Conservation (phyloP, 495 filamentous ascomycete species). For the Trichoderma orchidacearum region DNA sequence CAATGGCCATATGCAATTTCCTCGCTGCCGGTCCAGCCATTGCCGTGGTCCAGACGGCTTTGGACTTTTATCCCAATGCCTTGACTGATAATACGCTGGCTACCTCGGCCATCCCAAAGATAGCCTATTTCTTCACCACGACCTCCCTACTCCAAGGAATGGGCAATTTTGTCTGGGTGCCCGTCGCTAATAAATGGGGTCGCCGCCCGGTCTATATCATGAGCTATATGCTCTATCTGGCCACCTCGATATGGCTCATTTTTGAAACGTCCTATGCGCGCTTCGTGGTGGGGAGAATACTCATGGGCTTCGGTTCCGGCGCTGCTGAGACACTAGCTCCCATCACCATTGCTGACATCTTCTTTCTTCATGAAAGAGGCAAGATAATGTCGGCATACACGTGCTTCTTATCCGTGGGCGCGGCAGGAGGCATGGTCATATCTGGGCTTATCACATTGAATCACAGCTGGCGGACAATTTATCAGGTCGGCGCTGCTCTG, state of each 20-base stretch:
- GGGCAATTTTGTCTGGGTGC: slow-evolving; percentile 42
- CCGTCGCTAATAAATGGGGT: slow-evolving; percentile 40
- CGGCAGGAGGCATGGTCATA: slow-evolving; percentile 32
- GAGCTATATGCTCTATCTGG: slow-evolving; percentile 31
- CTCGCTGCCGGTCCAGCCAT: slow-evolving; percentile 38
- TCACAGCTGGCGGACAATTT: slow-evolving; percentile 35
- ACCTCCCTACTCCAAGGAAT: slow-evolving; percentile 35
- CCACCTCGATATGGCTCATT: slow-evolving; percentile 29
- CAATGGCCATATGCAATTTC: slow-evolving; percentile 43
- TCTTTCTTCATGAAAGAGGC: slow-evolving; percentile 46
- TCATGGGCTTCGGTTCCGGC: slow-evolving; percentile 38
- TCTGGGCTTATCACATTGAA: slow-evolving; percentile 36
- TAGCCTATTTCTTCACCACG: slow-evolving; percentile 38
- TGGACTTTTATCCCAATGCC: slow-evolving; percentile 29
- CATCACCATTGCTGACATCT: slow-evolving; percentile 41
- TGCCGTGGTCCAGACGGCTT: slow-evolving; percentile 32
- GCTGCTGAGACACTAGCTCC: slow-evolving; percentile 38
- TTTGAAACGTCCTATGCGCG: slow-evolving; percentile 27
- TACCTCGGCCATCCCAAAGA: slow-evolving; percentile 23
- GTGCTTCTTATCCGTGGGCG: slow-evolving; percentile 31
- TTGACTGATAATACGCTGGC: slow-evolving; percentile 9
- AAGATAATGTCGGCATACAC: slow-evolving; percentile 34
- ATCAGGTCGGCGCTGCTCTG: slow-evolving; percentile 31
- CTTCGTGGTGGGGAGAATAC: slow-evolving; percentile 29
- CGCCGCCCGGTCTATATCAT: slow-evolving; percentile 37